Base-by-base conservation (phyloP, 495 filamentous ascomycete species). In the Aspergillus cavernicola region DNA sequence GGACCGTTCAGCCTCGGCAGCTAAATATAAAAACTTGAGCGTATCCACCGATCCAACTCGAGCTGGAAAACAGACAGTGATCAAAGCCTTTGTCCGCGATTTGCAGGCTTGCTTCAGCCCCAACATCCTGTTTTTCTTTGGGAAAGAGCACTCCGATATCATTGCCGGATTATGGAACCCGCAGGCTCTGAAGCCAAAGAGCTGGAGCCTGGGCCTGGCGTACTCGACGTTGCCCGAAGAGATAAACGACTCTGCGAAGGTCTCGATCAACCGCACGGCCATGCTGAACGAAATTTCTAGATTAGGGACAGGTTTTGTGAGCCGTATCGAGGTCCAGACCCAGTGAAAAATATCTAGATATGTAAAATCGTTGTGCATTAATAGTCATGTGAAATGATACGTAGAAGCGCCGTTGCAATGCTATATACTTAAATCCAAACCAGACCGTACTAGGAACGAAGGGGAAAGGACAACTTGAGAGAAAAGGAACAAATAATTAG, bases 131-230 rank as follows among this genome's bases (percentile, higher is more conserved):
- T 86, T 96, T 58, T 96, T 96, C 74, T 77, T 84, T 26, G 82
- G 87, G 33, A 71, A 68, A 6, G 63, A 75, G 13, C 72, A 76
- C 1, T 78, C 83, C 36, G 62, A 68, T 37, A 67, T 84, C 1
- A 83, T 97, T 61, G 86, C 82, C 4, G 90, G 85, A 1, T 64
- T 97, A 45, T 97, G 92, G 92, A 92, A 87, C 58, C 90, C 90
- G 4, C 74, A 76, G 50, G 69, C 78, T 8, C 56, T 66, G 20
- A 75, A 84, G 56, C 58, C 69, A 1, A 69, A 64, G 36, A 56
- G 15, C 3, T 92, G 88, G 72, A 90, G 80, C 55, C 67, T 88
- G 46, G 86, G 85, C 39, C 66, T 87, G 56, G 71, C 82, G 1
- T 87, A 85, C 53, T 88, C 86, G 28, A 87, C 88, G 8, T 79